phyloP scores from a whole-genome alignment of 306 rosid genomes.

The Sophora flavescens region DNA sequence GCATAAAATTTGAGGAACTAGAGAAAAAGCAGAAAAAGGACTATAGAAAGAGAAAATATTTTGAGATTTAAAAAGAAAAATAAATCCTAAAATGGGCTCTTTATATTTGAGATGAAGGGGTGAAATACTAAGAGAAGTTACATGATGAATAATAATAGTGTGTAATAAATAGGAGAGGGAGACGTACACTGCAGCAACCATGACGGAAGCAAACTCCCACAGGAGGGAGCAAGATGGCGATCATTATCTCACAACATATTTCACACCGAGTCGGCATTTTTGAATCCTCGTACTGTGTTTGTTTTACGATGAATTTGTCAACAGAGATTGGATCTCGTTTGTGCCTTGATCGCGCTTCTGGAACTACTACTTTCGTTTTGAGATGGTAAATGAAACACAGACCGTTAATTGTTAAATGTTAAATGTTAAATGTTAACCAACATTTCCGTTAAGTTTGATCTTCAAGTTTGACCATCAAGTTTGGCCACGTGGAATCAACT shows the following conservation, averaged over 20 bases:
- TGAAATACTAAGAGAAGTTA: neutral
- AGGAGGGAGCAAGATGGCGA: slow-evolving; percentile 81
- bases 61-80: neutral
- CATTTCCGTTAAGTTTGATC: no score
- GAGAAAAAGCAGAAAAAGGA: neutral
- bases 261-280: slow-evolving; percentile 73
- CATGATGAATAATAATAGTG: neutral
- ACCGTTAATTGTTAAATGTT: neutral
- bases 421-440: no score
- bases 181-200: slow-evolving; percentile 82
- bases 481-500: no score
- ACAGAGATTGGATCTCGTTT: neutral
- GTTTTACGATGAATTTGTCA: neutral
- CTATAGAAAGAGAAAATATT: neutral
- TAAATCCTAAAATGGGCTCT: neutral
- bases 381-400: neutral
- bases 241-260: slow-evolving; percentile 70
- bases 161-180: neutral
- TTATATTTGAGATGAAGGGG: neutral
- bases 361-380: neutral
- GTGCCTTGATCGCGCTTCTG: neutral
- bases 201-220: slow-evolving; percentile 86
- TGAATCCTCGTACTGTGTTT: neutral
- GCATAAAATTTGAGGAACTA: neutral
- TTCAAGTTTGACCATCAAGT: no score